phyloP scores from a whole-genome alignment of 2,329 filamentous ascomycete species.

The Epichloe coenophiala region DNA sequence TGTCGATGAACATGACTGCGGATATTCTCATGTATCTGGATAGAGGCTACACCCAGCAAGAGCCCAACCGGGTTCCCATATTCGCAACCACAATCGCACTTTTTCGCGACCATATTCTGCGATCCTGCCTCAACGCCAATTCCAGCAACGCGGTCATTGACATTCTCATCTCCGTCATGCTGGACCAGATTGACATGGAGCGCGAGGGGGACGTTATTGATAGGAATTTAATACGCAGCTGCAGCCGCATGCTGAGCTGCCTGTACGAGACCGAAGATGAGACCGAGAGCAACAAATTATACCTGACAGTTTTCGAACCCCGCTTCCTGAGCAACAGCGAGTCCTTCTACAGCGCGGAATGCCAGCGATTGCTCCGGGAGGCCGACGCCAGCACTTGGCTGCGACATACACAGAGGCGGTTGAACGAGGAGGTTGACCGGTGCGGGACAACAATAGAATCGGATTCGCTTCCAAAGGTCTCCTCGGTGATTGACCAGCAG shows the following conservation, averaged over 20 bases:
- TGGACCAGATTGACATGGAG: constrained; percentile 89
- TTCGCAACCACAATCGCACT: constrained; percentile 75
- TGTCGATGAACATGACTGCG: constrained; percentile 91
- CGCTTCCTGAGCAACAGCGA: constrained; percentile 59
- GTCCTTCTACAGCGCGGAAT: constrained; percentile 64
- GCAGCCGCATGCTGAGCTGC: constrained; percentile 77
- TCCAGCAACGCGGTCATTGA: constrained; percentile 47
- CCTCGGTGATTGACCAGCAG: constrained; percentile 64
- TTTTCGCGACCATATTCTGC: constrained; percentile 76
- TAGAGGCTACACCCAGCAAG: constrained; percentile 58
- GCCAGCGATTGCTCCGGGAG: constrained; percentile 58
- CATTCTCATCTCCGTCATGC: constrained; percentile 66
- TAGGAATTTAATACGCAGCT: constrained; percentile 66
- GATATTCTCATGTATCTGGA: constrained; percentile 98
- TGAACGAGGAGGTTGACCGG: constrained; percentile 69
- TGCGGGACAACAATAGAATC: constrained; percentile 71
- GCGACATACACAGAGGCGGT: constrained; percentile 56
- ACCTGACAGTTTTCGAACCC: constrained; percentile 70
- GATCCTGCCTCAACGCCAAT: constrained; percentile 36
- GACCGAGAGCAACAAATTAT: constrained; percentile 66
- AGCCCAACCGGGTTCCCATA: constrained; percentile 59
- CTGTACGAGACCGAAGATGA: constrained; percentile 75
- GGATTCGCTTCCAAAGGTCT: constrained; percentile 59
- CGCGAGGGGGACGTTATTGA: constrained; percentile 82
- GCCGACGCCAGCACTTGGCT: constrained; percentile 76